Evolutionary conservation across 495 filamentous ascomycete genomes (phyloP).

Genomic region (Aspergillus bertholletiae): DNA sequence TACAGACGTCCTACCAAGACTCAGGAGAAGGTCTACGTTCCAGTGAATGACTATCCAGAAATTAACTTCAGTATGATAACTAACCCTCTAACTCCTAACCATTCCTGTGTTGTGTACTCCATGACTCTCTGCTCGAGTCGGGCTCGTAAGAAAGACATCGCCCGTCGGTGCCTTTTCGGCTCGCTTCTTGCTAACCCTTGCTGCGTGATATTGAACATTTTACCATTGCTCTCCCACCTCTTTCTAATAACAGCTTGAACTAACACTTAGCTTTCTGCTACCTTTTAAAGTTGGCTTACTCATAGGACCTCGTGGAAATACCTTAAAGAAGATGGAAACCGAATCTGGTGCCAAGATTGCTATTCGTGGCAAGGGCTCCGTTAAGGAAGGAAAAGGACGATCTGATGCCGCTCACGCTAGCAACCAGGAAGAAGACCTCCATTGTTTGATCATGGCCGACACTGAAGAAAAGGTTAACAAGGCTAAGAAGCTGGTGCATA

Average conservation of each 20-base stretch:
- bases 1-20: slow-evolving; percentile 98
- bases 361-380: slow-evolving; percentile 97
- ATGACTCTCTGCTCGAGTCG: slow-evolving; percentile 49
- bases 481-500: slow-evolving; percentile 94
- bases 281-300: slow-evolving; percentile 97
- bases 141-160: slow-evolving; percentile 36
- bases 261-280: slow-evolving; percentile 84
- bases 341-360: slow-evolving; percentile 98
- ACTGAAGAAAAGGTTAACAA: slow-evolving; percentile 98
- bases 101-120: slow-evolving; percentile 45
- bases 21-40: slow-evolving; percentile 99
- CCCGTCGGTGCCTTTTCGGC: slow-evolving; percentile 41
- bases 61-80: slow-evolving; percentile 99
- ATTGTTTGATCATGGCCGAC: slow-evolving; percentile 98
- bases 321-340: slow-evolving; percentile 97
- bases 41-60: slow-evolving; percentile 99
- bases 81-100: slow-evolving; percentile 93
- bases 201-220: slow-evolving; percentile 38
- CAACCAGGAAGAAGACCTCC: slow-evolving; percentile 99
- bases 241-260: slow-evolving; percentile 35
- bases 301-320: slow-evolving; percentile 99
- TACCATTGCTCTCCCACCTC: slow-evolving; percentile 13
- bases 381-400: slow-evolving; percentile 98
- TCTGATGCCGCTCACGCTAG: slow-evolving; percentile 98
- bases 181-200: slow-evolving; percentile 57